Base-by-base conservation (phyloP, 495 filamentous ascomycete species). In the Penicillium salamii region DNA sequence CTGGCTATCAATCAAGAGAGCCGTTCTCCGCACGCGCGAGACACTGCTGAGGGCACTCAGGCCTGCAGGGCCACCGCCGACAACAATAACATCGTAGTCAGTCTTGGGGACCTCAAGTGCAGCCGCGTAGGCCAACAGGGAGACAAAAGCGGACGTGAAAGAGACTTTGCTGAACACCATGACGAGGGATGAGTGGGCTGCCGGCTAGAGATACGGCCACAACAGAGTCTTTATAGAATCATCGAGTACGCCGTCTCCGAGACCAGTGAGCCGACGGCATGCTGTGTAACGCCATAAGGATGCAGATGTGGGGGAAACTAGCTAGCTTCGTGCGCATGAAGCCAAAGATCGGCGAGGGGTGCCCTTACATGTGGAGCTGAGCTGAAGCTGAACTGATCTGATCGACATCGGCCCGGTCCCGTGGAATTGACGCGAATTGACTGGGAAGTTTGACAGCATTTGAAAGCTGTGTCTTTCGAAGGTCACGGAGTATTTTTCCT, bases 1-100 rank as follows among this genome's bases (percentile, higher is more conserved):
- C 28, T 72, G 69, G 29, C 74, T 78, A 57, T 83, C 80, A 53
- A 82, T 77, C 41, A 83, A 50, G 14, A 78, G 63, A 3, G 76
- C 71, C 18, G 65, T 75, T 5, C 80, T 66, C 5, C 72, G 70
- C 9, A 82, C 79, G 6, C 80, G 73, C 8, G 74, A 76, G 8
- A 83, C 71, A 50, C 76, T 78, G 54, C 80, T 83, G 19, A 78
- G 51, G 8, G 74, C 74, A 32, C 59, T 68, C 2, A 78, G 67
- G 7, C 75, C 65, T 46, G 61, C 64, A 53, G 58, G 62, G 12
- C 57, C 58, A 21, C 61, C 68, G 7, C 69, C 68, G 8, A 71
- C 59, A 1, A 71, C 45, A n/a, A 69, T 62, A 18, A 67, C 64
- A 48, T 68, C 65, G 52, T 65, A 68, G 36, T 62, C 55, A 9